Conservation (phyloP, 192 early-diverging fungal species). For the Mortierella alpina region DNA sequence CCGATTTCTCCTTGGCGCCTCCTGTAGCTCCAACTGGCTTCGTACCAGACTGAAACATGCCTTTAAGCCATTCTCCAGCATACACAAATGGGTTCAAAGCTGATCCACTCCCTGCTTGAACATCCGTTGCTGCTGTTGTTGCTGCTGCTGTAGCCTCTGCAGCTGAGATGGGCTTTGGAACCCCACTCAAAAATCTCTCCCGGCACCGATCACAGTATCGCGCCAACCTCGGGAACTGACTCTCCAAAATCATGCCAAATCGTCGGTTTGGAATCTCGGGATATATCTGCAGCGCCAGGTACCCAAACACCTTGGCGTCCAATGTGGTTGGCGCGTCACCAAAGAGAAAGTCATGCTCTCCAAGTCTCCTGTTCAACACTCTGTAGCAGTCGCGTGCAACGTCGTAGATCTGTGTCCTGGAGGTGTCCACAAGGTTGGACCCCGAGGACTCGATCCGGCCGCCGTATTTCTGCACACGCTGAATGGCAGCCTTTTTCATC, state of each 20-base stretch:
- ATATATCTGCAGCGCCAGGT: slow-evolving; percentile 80
- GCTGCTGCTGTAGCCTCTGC: slow-evolving; percentile 17
- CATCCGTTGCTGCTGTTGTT: neutral
- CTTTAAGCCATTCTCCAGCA: neutral
- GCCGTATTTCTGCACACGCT: slow-evolving; percentile 69
- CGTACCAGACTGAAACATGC: neutral
- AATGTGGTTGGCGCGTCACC: slow-evolving; percentile 80
- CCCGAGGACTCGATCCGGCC: slow-evolving; percentile 37
- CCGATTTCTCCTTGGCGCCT: slow-evolving; percentile 24
- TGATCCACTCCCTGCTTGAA: too few species aligned
- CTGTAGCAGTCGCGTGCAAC: slow-evolving; percentile 72
- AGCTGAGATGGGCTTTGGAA: slow-evolving; percentile 24
- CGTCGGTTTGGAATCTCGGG: slow-evolving; percentile 77
- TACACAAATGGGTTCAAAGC: too few species aligned
- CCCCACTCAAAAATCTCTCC: slow-evolving; percentile 33
- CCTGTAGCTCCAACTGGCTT: slow-evolving; percentile 21
- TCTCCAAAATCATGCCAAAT: slow-evolving; percentile 71
- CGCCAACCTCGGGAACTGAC: slow-evolving; percentile 73
- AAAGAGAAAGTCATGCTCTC: slow-evolving; percentile 82
- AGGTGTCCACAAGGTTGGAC: slow-evolving; percentile 23
- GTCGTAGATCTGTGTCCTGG: slow-evolving; percentile 69
- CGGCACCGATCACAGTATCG: slow-evolving; percentile 72
- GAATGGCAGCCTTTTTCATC: slow-evolving; percentile 73
- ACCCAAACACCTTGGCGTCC: slow-evolving; percentile 85
- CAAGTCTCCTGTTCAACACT: slow-evolving; percentile 75